phyloP scores from a whole-genome alignment of 768 basidiomycete genomes.

The Mycena amicta region DNA sequence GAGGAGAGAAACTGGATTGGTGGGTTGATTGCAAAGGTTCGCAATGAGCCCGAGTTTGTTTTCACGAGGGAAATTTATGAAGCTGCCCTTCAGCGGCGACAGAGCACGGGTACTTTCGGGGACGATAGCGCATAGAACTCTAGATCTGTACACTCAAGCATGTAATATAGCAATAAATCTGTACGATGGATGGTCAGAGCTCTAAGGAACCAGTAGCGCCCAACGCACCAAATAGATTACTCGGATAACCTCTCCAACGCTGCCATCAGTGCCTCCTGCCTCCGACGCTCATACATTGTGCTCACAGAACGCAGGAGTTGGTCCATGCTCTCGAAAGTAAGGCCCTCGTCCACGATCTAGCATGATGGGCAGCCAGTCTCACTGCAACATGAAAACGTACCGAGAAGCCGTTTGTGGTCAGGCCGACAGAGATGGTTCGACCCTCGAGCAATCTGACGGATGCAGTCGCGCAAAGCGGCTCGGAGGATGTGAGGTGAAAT shows the following conservation, averaged over 20 bases:
- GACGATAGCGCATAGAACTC: slow-evolving; percentile 16
- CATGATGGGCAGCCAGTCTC: neutral
- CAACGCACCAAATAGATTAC: slow-evolving; percentile 9
- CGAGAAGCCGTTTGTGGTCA: slow-evolving; percentile 59
- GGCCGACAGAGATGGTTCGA: slow-evolving; percentile 42
- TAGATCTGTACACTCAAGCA: slow-evolving; percentile 4
- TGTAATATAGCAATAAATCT: slow-evolving; percentile 14
- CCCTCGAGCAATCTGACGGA: slow-evolving; percentile 62
- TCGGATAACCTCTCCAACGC: slow-evolving; percentile 45
- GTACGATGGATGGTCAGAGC: too few species aligned
- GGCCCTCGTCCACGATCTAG: slow-evolving; percentile 20
- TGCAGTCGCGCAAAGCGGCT: slow-evolving; percentile 53
- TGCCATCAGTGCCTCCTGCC: slow-evolving; percentile 48
- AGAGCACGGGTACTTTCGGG: slow-evolving; percentile 37
- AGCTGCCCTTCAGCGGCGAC: slow-evolving; percentile 45
- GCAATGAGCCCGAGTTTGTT: slow-evolving; percentile 42
- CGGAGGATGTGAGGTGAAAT: slow-evolving; percentile 44
- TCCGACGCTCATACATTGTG: slow-evolving; percentile 50
- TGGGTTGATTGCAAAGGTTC: slow-evolving; percentile 51
- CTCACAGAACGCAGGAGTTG: slow-evolving; percentile 57
- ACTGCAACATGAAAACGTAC: slow-evolving; percentile 34
- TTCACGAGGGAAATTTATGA: slow-evolving; percentile 66
- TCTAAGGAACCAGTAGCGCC: too few species aligned
- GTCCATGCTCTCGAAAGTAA: slow-evolving; percentile 61
- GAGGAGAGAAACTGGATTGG: slow-evolving; percentile 59